phyloP scores from a whole-genome alignment of 2,329 filamentous ascomycete species.

The Colletotrichum siamense region DNA sequence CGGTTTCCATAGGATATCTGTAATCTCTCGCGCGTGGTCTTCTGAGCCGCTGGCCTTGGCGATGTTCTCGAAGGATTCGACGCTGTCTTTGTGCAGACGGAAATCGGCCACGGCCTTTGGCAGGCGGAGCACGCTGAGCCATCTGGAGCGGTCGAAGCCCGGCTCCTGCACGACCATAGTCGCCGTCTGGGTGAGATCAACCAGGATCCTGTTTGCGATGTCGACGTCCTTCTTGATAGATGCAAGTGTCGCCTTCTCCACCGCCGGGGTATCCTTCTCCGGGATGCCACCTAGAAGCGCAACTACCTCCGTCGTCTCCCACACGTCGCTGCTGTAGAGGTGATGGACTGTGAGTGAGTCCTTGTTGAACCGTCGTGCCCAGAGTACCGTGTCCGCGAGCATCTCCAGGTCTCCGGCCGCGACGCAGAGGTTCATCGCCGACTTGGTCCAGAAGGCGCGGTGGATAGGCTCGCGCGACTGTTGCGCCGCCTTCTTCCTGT shows the following conservation, averaged over 20 bases:
- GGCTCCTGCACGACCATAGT: conserved; percentile 13
- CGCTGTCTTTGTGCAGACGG: not conserved
- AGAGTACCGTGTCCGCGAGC: conserved; percentile 27
- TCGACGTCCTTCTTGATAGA: not conserved
- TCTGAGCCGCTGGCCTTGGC: not conserved
- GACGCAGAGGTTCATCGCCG: conserved; percentile 31
- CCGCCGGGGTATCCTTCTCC: not conserved
- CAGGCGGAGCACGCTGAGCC: not conserved
- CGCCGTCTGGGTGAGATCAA: conserved; percentile 12
- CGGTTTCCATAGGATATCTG: conserved; percentile 33
- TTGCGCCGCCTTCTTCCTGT: conserved; percentile 27
- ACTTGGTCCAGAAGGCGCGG: conserved; percentile 30
- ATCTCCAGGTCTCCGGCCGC: conserved; percentile 28
- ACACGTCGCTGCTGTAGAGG: conserved; percentile 18
- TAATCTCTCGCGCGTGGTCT: not conserved
- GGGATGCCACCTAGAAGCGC: conserved; percentile 8
- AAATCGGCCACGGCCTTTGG: not conserved
- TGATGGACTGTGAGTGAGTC: conserved; percentile 22
- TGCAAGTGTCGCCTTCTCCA: not conserved
- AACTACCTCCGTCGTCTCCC: conserved; percentile 24
- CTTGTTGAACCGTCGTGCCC: conserved; percentile 34
- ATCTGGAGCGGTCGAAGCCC: not conserved
- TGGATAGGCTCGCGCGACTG: conserved; percentile 25
- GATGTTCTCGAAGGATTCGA: not conserved
- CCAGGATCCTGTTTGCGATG: conserved; percentile 10